Evolutionary conservation across 1,284 basidiomycete genomes (phyloP), one percentile per base, ranked within the genome.

Genomic region (Tausonia pullulans): DNA sequence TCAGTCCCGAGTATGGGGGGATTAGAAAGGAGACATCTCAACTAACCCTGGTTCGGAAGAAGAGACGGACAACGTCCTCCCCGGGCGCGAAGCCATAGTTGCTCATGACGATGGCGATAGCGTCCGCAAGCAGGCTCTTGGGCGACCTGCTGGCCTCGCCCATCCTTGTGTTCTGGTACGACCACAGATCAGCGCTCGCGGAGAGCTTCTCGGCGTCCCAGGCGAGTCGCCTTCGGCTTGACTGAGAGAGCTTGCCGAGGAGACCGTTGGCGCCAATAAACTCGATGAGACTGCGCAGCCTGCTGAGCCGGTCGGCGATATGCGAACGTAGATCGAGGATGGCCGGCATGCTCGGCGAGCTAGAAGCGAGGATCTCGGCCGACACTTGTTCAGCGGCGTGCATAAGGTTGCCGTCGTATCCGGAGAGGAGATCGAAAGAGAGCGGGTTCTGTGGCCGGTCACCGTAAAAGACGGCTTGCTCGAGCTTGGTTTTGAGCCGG

Each of bases 191-290:
- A 65, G 86, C 82, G 4, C 85, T 86, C 1, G 90, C 87, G 67
- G 87, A 86, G 11, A 97, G 78, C 70, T 91, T 90, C 77, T 98
- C 93, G 2, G 90, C 90, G 73, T 98, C 87, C n/a, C 81, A 82
- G 41, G 85, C 86, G 51, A 98, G 78, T 49, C 81, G 80, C 69
- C 93, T 84, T 46, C 90, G 83, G 63, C 85, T 84, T 49, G 80
- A 76, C 77, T 90, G 87, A 2, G 92, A 87, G 72, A 97, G 84
- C 87, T 88, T 88, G 41, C 79, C 78, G 43, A 94, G 78, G 3
- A 85, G 85, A 0, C 82, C 85, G 73, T 95, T 95, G 65, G 87
- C 84, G 61, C 89, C 89, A 69, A 98, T 87, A 74, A 94, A 96
- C 16, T 81, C 80, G 70, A 96, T 89, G 8, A 98, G 80, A 78